Evolutionary conservation across 2,329 filamentous ascomycete genomes (phyloP).

Genomic region (Ploettnerulaceae sp.): DNA sequence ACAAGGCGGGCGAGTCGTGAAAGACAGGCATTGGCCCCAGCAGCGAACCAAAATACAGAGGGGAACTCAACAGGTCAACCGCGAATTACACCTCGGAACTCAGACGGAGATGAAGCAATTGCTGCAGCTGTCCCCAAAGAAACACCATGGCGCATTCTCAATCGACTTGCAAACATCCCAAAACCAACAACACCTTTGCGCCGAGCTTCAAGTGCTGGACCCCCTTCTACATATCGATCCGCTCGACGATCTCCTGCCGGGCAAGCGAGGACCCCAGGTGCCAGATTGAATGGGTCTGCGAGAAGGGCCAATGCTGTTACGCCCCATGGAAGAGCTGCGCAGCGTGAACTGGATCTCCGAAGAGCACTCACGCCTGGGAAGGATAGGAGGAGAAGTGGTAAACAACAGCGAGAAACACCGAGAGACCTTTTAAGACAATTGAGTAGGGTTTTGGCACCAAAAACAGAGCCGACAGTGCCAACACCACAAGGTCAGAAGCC

Average conservation of each 20-base stretch:
- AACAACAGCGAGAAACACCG: conserved; percentile 52
- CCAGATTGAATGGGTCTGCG: conserved; percentile 24
- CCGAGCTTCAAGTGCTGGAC: conserved; percentile 30
- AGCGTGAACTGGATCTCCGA: conserved; percentile 52
- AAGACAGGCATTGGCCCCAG: conserved; percentile 1
- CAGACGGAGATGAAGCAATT: conserved; percentile 17
- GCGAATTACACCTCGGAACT: conserved; percentile 27
- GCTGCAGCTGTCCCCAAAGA: conserved; percentile 17
- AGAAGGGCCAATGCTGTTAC: conserved; percentile 37
- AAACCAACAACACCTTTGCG: conserved; percentile 32
- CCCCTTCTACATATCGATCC: conserved; percentile 27
- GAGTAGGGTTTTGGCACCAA: conserved; percentile 48
- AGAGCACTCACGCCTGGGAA: conserved; percentile 58
- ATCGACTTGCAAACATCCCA: conserved; percentile 27
- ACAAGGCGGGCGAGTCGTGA: conserved; percentile 3
- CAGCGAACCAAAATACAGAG: not conserved
- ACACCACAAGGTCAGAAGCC: conserved; percentile 27
- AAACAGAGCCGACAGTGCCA: conserved; percentile 27
- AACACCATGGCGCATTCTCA: conserved; percentile 28
- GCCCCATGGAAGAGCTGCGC: conserved; percentile 57
- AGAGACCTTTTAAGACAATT: conserved; percentile 50
- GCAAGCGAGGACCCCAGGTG: conserved; percentile 27
- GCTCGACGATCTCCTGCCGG: conserved; percentile 26
- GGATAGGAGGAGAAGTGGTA: conserved; percentile 52
- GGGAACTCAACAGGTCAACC: conserved; percentile 11